phyloP scores from a whole-genome alignment of 192 early-diverging fungal genomes.

The Endogone sp. region DNA sequence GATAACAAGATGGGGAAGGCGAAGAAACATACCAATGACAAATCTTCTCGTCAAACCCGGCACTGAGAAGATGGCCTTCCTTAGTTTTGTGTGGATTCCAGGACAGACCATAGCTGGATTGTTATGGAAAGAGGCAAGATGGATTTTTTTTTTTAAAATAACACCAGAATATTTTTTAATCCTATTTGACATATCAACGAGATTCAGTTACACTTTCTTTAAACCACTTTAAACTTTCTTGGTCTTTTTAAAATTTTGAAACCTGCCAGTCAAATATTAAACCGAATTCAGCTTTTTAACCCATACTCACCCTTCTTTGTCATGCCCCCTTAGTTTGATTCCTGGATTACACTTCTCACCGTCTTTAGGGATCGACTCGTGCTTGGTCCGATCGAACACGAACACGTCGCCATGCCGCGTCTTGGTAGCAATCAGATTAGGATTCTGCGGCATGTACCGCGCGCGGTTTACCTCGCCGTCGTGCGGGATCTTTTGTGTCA shows the following conservation, averaged over 20 bases:
- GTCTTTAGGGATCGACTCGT: conserved; percentile 72
- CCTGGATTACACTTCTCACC: conserved; percentile 83
- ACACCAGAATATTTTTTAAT: too few relatives aligned
- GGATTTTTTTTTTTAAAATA: not conserved
- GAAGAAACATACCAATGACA: conserved; percentile 63
- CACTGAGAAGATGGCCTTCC: conserved; percentile 83
- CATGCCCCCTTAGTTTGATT: conserved; percentile 81
- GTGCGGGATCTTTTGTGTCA: conserved; percentile 94
- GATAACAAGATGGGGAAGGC: not conserved
- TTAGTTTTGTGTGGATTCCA: conserved; percentile 71
- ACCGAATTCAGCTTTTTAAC: too few relatives aligned
- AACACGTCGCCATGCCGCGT: conserved; percentile 90
- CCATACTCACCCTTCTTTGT: conserved; percentile 78
- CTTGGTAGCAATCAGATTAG: conserved; percentile 95
- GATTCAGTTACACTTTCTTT: too few relatives aligned
- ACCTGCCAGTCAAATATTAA: too few relatives aligned
- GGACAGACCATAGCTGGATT: conserved; percentile 77
- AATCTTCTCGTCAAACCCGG: conserved; percentile 88
- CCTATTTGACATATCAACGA: too few relatives aligned
- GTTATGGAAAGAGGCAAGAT: not conserved
- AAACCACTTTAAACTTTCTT: too few relatives aligned
- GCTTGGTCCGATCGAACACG: conserved; percentile 93
- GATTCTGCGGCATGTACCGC: conserved; percentile 96
- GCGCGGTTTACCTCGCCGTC: conserved; percentile 98
- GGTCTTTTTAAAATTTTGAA: too few relatives aligned